phyloP scores from a whole-genome alignment of 371 early-diverging fungal species.

The Entomophthora muscae region DNA sequence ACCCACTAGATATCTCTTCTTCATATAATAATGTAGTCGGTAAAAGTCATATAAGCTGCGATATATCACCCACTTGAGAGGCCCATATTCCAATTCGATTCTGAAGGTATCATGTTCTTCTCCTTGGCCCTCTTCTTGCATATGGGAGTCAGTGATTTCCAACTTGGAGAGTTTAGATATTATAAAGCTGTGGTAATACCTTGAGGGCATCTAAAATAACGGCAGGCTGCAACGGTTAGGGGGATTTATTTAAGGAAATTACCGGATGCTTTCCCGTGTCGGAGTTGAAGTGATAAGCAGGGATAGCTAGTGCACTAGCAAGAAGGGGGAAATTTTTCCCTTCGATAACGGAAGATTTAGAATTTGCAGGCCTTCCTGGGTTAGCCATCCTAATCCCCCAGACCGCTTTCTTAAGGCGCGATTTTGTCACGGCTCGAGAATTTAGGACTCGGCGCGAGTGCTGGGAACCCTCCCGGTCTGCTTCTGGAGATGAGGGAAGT shows the following conservation, averaged over 20 bases:
- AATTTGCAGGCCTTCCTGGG: too few relatives aligned
- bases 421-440: too few relatives aligned
- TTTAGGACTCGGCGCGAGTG: too few relatives aligned
- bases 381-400: background rate
- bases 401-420: background rate
- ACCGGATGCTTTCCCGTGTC: background rate
- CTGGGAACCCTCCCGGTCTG: too few relatives aligned
- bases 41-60: slow-evolving; percentile 51
- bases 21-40: slow-evolving; percentile 39
- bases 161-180: slow-evolving; percentile 5
- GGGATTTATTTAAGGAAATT: background rate
- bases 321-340: slow-evolving; percentile 1
- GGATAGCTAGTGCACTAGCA: background rate
- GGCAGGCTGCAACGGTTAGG: slow-evolving; percentile 15
- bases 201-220: slow-evolving; percentile 19
- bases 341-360: background rate
- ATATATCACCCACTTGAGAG: slow-evolving; percentile 55
- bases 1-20: slow-evolving; percentile 20
- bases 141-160: background rate
- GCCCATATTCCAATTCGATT: slow-evolving; percentile 61
- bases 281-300: slow-evolving; percentile 3
- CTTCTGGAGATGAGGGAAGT: too few relatives aligned
- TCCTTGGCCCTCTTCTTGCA: slow-evolving; percentile 12
- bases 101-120: slow-evolving; percentile 31
- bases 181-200: slow-evolving; percentile 5